Evolutionary conservation across 108 stramenopile genomes (phyloP).

Genomic region (Parietichytrium sp.): DNA sequence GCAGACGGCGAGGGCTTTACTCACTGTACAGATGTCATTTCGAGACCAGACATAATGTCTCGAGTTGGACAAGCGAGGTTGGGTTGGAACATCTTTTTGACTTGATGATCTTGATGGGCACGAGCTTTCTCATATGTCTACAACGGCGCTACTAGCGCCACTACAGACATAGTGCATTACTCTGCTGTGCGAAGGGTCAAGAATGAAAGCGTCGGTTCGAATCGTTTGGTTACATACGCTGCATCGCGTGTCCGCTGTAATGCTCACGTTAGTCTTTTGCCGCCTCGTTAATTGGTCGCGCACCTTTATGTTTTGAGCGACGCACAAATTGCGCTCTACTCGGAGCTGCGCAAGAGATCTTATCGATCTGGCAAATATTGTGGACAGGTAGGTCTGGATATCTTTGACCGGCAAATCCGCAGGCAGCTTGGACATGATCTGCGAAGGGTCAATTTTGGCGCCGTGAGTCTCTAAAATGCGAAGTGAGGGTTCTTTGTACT

Average conservation of each 20-base stretch:
- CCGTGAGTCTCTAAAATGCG: neutral
- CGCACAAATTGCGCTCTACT: neutral
- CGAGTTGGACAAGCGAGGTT: too few species aligned
- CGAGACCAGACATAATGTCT: too few species aligned
- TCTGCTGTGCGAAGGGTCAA: neutral
- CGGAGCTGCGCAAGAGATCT: neutral
- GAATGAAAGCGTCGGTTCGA: neutral
- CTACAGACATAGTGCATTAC: slow-evolving; percentile 1
- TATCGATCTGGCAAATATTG: neutral
- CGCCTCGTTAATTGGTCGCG: neutral
- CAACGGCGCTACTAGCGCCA: too few species aligned
- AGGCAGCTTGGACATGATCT: slow-evolving; percentile 18
- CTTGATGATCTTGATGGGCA: too few species aligned
- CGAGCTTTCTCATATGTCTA: too few species aligned
- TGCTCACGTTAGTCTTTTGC: neutral
- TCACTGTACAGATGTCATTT: too few species aligned
- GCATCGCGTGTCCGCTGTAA: neutral
- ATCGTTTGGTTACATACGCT: neutral
- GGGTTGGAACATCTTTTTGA: too few species aligned
- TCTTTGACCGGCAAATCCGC: slow-evolving; percentile 6
- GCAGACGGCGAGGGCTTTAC: too few species aligned
- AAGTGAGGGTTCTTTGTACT: neutral
- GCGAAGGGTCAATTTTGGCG: neutral
- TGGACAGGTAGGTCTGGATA: neutral
- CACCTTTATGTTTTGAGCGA: slow-evolving; percentile 26